phyloP scores from a whole-genome alignment of 352 stramenopile genomes.

The Phytophthora pinifolia region DNA sequence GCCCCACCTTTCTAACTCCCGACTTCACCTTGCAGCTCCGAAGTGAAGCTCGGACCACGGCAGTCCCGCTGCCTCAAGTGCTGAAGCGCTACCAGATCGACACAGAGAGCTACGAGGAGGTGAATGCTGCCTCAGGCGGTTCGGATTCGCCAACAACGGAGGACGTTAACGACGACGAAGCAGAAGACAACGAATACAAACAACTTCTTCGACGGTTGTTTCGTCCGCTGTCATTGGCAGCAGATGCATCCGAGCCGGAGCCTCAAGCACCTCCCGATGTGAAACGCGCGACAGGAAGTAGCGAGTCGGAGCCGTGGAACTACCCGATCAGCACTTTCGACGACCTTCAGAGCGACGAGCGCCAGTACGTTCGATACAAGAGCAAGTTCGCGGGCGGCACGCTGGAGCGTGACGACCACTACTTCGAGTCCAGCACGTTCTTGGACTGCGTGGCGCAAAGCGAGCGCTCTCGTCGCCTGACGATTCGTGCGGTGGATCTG shows the following conservation, averaged over 20 bases:
- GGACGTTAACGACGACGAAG: no score
- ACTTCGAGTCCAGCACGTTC: constrained; percentile 64
- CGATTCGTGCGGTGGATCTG: constrained; percentile 53
- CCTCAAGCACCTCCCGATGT: neutral
- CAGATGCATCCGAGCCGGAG: neutral
- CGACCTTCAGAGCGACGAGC: constrained; percentile 54
- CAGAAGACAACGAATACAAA: constrained; percentile 20
- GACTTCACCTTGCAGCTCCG: constrained; percentile 26
- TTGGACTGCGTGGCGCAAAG: constrained; percentile 69
- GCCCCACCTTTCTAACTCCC: neutral
- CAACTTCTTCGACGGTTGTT: constrained; percentile 35
- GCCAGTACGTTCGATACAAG: constrained; percentile 60
- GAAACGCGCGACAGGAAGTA: constrained; percentile 7
- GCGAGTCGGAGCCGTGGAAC: constrained; percentile 51
- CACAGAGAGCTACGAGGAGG: constrained; percentile 38
- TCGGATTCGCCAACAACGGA: no score
- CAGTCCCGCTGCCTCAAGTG: constrained; percentile 39
- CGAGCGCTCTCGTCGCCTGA: constrained; percentile 61
- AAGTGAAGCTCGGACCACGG: constrained; percentile 40
- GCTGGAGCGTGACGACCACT: constrained; percentile 63
- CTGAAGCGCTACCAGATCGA: constrained; percentile 61
- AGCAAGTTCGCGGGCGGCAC: constrained; percentile 56
- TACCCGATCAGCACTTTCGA: constrained; percentile 70
- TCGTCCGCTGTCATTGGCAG: constrained; percentile 6
- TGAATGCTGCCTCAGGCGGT: constrained; percentile 12